Percentiles rank a stretch among this genome's conserved stretches.
Conservation (phyloP, 768 basidiomycete species). For the Porphyrellus cyaneotinctus region DNA sequence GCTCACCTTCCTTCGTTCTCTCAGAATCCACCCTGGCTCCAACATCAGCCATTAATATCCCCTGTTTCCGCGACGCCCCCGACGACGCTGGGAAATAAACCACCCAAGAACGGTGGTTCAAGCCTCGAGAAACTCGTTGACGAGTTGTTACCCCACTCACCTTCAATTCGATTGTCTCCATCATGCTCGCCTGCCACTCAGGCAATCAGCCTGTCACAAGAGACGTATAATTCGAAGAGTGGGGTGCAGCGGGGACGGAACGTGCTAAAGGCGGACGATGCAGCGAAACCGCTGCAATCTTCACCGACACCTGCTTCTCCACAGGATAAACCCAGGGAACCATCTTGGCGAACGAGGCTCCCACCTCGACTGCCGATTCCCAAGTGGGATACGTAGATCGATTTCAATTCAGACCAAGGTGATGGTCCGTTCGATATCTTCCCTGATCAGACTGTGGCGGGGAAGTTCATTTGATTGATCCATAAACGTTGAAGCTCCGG, state of each 20-base stretch:
- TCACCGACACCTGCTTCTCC: not conserved
- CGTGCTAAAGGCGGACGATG: not conserved
- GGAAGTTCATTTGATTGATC: not conserved
- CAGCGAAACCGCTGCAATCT: not conserved
- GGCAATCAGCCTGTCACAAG: not conserved
- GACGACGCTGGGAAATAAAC: not conserved
- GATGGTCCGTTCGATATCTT: not conserved
- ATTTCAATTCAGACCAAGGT: not conserved
- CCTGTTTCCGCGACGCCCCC: not conserved
- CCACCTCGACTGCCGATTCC: conserved; percentile 31
- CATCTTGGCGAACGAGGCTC: conserved; percentile 24
- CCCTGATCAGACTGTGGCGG: not conserved
- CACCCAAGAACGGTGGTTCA: not conserved
- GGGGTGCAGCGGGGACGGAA: not conserved
- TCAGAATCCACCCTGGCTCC: conserved; percentile 11
- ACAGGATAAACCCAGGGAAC: conserved; percentile 6
- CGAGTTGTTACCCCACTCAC: conserved; percentile 10
- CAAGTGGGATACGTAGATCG: conserved; percentile 25
- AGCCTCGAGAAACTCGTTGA: conserved; percentile 16
- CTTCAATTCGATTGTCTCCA: conserved; percentile 20
- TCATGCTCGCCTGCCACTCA: conserved; percentile 11
- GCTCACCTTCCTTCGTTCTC: not conserved
- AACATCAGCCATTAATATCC: conserved; percentile 12
- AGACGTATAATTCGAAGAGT: not conserved
- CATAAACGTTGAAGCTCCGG: no score